Evolutionary conservation across 208 protist genomes (phyloP).

Genomic region (Strigomonas culicis): DNA sequence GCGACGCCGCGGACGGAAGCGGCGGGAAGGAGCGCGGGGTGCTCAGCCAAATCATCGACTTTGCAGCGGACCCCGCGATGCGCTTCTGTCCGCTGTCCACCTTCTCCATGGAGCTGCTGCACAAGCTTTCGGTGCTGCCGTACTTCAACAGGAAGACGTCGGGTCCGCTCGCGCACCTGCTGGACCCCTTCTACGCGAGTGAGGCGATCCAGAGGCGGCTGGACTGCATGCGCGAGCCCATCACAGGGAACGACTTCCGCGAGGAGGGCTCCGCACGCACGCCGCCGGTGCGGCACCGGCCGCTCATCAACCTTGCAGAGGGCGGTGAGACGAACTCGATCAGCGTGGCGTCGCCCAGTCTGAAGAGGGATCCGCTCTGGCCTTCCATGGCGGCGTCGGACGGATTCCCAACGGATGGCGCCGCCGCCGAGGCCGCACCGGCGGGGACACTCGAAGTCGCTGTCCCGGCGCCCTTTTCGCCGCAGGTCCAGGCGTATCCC

Average conservation of each 20-base stretch:
- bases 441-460: constrained; percentile 22
- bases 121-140: constrained; percentile 22
- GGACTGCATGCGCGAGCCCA: constrained; percentile 31
- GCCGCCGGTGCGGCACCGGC: constrained; percentile 27
- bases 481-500: constrained; percentile 56
- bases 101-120: constrained; percentile 36
- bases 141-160: constrained; percentile 26
- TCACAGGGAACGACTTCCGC: constrained; percentile 42
- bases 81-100: constrained; percentile 28
- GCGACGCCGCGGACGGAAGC: background rate
- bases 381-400: background rate
- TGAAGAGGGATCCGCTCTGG: background rate
- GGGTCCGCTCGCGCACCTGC: constrained; percentile 23
- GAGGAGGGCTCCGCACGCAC: constrained; percentile 20
- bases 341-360: background rate
- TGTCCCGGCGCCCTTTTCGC: constrained; percentile 24
- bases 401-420: background rate
- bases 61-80: constrained; percentile 15
- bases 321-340: constrained; percentile 2
- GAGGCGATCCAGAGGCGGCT: constrained; percentile 29
- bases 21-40: constrained; percentile 9
- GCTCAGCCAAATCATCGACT: constrained; percentile 18
- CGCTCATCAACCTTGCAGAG: constrained; percentile 38
- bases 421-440: background rate
- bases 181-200: constrained; percentile 26